Base-by-base conservation (phyloP, 2,329 filamentous ascomycete genomes). In the Tolypocladium guangdongense region DNA sequence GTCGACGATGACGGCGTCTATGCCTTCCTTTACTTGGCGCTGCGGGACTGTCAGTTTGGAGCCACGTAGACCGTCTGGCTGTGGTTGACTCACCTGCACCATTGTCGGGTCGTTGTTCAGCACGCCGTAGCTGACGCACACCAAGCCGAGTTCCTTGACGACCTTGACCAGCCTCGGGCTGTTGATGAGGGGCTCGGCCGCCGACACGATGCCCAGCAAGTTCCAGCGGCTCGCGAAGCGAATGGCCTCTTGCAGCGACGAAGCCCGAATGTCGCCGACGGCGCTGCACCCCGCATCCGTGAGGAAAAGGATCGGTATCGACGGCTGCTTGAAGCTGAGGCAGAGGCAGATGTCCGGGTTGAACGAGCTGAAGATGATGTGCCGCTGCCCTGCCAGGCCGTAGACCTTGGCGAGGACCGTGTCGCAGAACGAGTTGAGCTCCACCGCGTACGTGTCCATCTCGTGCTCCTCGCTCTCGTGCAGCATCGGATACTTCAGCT, bases 401-500 rank as follows among this genome's bases (percentile, higher is more conserved):
- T 97, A 99, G 6, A 96, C 92, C 69, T 89, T 93, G 46, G 79
- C 79, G 10, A 99, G 77, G 4, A 99, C 88, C 0, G 90, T 96
- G 68, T 99, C 93, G 65, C 95, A 92, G 68, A 97, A 99, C 1
- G 87, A 90, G 71, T 97, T 97, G 61, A 97, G 80, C 71, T 99
- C 93, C 48, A 97, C 88, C 0, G 90, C 91, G 65, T 96, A 96
- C 3, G 88, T 88, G 67, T 96, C 92, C 90, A 97, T 96, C 61
- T 95, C 90, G 60, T 96, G 88, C 67, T 95, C 88, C 68, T 96
- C 90, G 55, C 84, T 89, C 75, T 99, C 95, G 67, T 92, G 87
- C 43, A 99, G 81, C 91, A 97, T 97, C 6, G 93, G 93, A 66
- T 99, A 99, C 72, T 99, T 97, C 80, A 99, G 88, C 74, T 99